Base-by-base conservation (phyloP, 495 filamentous ascomycete genomes). In the Paragyromitra xinjiangensis region DNA sequence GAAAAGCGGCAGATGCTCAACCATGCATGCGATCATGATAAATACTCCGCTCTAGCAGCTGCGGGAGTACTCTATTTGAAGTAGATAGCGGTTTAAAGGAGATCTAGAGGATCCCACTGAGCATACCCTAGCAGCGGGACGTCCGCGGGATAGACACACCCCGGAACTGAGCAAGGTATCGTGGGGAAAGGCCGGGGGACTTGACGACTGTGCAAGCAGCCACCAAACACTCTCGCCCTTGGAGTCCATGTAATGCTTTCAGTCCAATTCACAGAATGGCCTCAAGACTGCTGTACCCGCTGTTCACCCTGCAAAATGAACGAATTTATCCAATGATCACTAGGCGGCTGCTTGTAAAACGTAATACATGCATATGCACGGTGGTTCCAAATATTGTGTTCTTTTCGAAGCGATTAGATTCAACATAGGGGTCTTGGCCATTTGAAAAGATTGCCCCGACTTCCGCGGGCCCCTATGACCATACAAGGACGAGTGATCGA, bases 21-120 rank as follows among this genome's bases (percentile, higher is more conserved):
- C 50, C 68, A 77, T 77, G 73, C 73, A 72, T 77, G 61, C 68
- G 61, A 77, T 77, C 69, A 76, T 62, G 67, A 72, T 58, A 71
- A 64, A 55, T 67, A 26, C 22, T 58, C 42, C 34, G 51, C 48
- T 29, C 53, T 8, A 59, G 50, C 12, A 58, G 34, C 39, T 75
- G 65, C 59, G 26, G 59, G 22, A 64, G 50, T 48, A 71, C 50
- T 71, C 50, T 64, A 76, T 42, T 72, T 64, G 59, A 50, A 65
- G 24, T 26, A 62, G 39, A 75, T 56, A 55, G 39, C 29, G 37
- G 69, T 45, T 56, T 63, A 55, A 48, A 71, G 67, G 34, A 63
- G 69, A 71, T 71, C 69, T 63, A 71, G 69, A 11, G 53, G 69
- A 65, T 64, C 69, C 61, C 61, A 58, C 45, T 56, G 61, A 64